These are phyloP conservation scores for Petunia axillaris DNA, from an alignment of 257 asterid genomes.

Conservation along the genomic window DNA sequence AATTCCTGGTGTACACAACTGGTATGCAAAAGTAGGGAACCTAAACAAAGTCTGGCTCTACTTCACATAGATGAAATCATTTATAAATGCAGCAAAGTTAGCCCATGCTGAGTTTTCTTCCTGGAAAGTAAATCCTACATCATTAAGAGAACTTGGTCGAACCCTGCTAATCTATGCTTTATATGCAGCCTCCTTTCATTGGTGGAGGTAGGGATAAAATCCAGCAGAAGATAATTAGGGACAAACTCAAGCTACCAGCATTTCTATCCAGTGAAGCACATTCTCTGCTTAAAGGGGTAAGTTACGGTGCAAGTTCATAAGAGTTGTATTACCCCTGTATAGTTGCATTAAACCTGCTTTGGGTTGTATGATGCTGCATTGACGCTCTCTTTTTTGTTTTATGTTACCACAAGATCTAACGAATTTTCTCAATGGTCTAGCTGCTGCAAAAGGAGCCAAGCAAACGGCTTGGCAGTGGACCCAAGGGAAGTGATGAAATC, in stretches of 20 bases:
- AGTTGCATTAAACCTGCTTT: slow-evolving; percentile 11
- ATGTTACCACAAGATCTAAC: neutral
- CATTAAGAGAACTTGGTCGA: neutral
- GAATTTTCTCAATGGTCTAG: slow-evolving; percentile 32
- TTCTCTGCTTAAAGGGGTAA: slow-evolving; percentile 69
- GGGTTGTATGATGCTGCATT: neutral
- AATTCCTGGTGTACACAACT: too few species aligned
- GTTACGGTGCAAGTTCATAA: neutral
- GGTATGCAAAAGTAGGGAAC: too few species aligned
- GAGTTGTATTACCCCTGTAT: slow-evolving; percentile 12
- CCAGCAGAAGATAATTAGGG: slow-evolving; percentile 63
- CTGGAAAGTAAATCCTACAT: neutral
- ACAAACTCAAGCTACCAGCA: slow-evolving; percentile 60
- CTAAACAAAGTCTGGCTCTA: too few species aligned
- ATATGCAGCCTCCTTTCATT: slow-evolving; percentile 33
- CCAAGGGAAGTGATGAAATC: slow-evolving; percentile 51
- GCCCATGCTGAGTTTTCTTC: too few species aligned
- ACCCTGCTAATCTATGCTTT: slow-evolving; percentile 7
- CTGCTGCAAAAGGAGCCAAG: slow-evolving; percentile 59
- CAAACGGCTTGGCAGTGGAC: slow-evolving; percentile 50
- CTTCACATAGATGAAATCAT: too few species aligned
- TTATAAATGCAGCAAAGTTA: too few species aligned
- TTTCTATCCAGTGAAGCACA: slow-evolving; percentile 62
- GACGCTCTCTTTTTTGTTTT: neutral
- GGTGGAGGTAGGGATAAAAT: slow-evolving; percentile 55